phyloP scores from a whole-genome alignment of 768 basidiomycete genomes.

The Amanita thiersii region DNA sequence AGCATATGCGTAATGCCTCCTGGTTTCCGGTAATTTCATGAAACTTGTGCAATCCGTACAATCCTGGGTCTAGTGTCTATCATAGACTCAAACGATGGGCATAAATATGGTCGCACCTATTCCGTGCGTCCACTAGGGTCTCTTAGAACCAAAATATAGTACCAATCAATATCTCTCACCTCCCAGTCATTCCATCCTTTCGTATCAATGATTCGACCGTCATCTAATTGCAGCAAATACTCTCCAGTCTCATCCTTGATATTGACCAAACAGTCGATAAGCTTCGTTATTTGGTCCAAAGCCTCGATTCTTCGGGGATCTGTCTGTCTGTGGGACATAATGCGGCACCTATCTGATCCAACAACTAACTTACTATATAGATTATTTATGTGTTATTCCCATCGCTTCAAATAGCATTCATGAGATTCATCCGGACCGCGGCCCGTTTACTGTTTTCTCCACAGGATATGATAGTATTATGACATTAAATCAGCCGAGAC shows the following conservation, averaged over 20 bases:
- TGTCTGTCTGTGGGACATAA: slow-evolving; percentile 24
- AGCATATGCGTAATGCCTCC: too few relatives aligned
- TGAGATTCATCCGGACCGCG: too few relatives aligned
- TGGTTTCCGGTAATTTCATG: too few relatives aligned
- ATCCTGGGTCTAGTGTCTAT: too few relatives aligned
- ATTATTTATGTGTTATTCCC: too few relatives aligned
- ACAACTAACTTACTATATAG: slow-evolving; percentile 38
- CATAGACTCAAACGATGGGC: too few relatives aligned
- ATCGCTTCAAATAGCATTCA: too few relatives aligned
- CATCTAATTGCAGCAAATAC: slow-evolving; percentile 37
- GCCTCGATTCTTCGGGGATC: slow-evolving; percentile 21
- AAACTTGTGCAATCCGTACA: too few relatives aligned
- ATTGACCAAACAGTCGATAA: slow-evolving; percentile 38
- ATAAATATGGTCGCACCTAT: too few relatives aligned
- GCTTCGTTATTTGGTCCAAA: slow-evolving; percentile 21
- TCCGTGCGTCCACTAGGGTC: slow-evolving; percentile 33
- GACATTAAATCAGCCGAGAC: too few relatives aligned
- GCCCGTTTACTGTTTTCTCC: too few relatives aligned
- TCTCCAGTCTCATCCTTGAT: slow-evolving; percentile 46
- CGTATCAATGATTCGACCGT: slow-evolving; percentile 47
- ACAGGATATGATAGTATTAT: too few relatives aligned
- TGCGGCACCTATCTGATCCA: slow-evolving; percentile 14
- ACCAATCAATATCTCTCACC: slow-evolving; percentile 14
- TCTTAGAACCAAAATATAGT: slow-evolving; percentile 2
- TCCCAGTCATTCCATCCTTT: slow-evolving; percentile 57